phyloP scores from a whole-genome alignment of 2,329 filamentous ascomycete species.

The Gnomoniopsis smithogilvyi region DNA sequence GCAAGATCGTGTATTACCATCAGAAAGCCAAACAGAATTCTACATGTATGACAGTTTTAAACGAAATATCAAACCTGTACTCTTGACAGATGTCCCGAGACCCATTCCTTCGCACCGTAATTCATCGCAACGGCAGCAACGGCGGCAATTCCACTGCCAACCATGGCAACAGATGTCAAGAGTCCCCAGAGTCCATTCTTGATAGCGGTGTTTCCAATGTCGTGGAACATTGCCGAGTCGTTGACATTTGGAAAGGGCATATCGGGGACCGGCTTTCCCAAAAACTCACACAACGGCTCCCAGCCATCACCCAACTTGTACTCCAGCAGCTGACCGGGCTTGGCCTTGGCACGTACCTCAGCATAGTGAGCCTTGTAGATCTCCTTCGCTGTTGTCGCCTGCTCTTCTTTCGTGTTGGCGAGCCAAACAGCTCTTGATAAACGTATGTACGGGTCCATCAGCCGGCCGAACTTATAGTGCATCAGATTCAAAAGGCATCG shows the following conservation, averaged over 20 bases:
- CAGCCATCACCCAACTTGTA: constrained; percentile 17
- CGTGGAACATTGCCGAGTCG: constrained; percentile 12
- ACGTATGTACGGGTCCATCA: constrained; percentile 13
- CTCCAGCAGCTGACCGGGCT: constrained; percentile 7
- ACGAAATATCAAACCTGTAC: neutral
- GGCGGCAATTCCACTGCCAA: constrained; percentile 7
- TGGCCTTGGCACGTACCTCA: constrained; percentile 9
- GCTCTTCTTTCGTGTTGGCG: constrained; percentile 8
- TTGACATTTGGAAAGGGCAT: constrained; percentile 15
- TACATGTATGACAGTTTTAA: neutral
- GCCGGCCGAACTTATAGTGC: constrained; percentile 9
- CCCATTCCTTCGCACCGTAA: constrained; percentile 10
- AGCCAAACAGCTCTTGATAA: constrained; percentile 1
- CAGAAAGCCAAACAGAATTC: neutral
- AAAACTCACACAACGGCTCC: constrained; percentile 15
- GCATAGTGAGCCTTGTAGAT: constrained; percentile 13
- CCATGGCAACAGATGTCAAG: constrained; percentile 1
- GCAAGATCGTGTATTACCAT: neutral
- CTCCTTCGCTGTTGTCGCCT: constrained; percentile 12
- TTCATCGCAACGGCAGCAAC: constrained; percentile 10
- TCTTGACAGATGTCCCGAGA: neutral
- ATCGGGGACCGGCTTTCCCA: constrained; percentile 13
- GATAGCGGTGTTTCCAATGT: constrained; percentile 1
- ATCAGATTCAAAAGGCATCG: constrained; percentile 5
- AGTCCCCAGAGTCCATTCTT: constrained; percentile 6